Evolutionary conservation across 495 filamentous ascomycete genomes (phyloP), one percentile per base, ranked within the genome.

Genomic region (Penicillium steckii): DNA sequence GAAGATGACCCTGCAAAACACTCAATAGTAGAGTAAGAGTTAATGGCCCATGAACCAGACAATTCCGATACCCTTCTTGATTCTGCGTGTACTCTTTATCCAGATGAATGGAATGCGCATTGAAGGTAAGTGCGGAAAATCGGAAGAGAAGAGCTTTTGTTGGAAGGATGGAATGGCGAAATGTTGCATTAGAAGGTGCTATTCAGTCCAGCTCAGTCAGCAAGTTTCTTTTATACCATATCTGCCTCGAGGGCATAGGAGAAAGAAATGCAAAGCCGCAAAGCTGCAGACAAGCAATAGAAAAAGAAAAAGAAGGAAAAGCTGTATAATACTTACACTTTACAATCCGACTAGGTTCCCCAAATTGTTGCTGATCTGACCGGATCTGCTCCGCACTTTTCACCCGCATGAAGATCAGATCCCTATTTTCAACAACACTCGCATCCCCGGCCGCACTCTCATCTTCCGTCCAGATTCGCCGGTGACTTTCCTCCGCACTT

Each of bases 31-130:
- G 65, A 1, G 84, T 83, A 33, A 93, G 71, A n/a, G 82, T 82
- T 57, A 97, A 73, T 0, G 93, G 93, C 0, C 93, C 93, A 60
- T 97, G 93, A 24, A 96, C 87, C 10, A 97, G 78, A 21, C 89
- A 72, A 45, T 85, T 79, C 10, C 75, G 79, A 64, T 93, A 83
- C 7, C 87, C 89, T 67, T 97, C 93, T 2, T 82, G 69, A 24
- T 81, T 72, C 17, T 78, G 78, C 18, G 84, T 83, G 69, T 90
- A 95, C 13, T 73, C 50, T 3, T 76, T 80, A 64, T 95, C 88
- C n/a, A 94, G 77, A 59, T 96, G 91, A 50, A 95, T 95, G 5
- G 77, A 71, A 62, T 95, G 91, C 5, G 89, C 87, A 66, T 96
- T 96, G 78, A 87, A 90, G 4, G 86, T 90, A 15, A 96, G 78